A percentile compares a stretch with the other conserved stretches of the same genome.
phyloP scores from a whole-genome alignment of 1,139 yeast genomes.

The Arxiozyma bovina region DNA sequence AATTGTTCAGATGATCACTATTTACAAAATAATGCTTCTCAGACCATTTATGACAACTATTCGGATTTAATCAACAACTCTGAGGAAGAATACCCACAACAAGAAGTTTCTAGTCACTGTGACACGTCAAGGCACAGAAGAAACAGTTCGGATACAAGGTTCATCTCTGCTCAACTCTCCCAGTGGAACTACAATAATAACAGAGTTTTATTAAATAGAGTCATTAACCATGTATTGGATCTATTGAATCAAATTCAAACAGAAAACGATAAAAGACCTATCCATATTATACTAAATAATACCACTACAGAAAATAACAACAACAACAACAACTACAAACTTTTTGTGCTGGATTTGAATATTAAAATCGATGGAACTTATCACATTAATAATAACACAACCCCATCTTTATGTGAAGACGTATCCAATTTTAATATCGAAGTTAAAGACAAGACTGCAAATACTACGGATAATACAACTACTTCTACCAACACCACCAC shows the following conservation, averaged over 20 bases:
- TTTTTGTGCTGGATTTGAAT: conserved; percentile 23
- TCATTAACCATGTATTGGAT: conserved; percentile 18
- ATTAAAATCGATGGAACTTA: conserved; percentile 26
- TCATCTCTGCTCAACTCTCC: conserved; percentile 25
- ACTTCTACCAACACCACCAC: too few species aligned
- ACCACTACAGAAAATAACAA: background rate
- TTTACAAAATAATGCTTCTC: background rate
- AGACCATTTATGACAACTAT: conserved; percentile 1
- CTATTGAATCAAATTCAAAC: conserved; percentile 17
- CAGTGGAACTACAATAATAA: conserved; percentile 30
- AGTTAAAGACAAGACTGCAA: background rate
- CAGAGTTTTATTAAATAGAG: conserved; percentile 19
- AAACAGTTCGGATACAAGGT: background rate
- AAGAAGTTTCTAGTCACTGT: background rate
- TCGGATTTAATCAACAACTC: background rate
- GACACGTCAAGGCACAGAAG: background rate
- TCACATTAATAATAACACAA: background rate
- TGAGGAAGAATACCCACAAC: background rate
- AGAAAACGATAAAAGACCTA: conserved; percentile 26
- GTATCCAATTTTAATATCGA: background rate
- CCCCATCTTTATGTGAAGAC: background rate
- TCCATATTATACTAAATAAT: conserved; percentile 13
- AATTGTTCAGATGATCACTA: background rate
- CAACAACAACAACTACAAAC: conserved; percentile 5
- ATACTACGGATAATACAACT: background rate